A percentile compares a stretch with the other conserved stretches of the same genome.
These are phyloP conservation scores for sweet orange (Citrus sinensis) DNA, from an alignment of 345 rosid genomes.

Conservation along the genomic window DNA sequence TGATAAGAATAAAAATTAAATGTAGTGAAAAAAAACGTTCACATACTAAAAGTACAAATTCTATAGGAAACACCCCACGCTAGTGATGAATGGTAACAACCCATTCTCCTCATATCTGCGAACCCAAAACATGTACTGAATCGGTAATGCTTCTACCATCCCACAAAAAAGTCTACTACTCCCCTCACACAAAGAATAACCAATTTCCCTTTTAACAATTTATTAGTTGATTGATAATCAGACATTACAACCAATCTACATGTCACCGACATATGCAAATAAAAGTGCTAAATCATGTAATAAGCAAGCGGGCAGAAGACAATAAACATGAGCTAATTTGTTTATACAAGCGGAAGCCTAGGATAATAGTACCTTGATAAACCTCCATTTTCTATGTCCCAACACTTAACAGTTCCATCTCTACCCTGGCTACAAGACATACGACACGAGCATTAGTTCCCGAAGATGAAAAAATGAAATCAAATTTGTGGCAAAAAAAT, in stretches of 20 bases:
- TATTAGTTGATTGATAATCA: background rate
- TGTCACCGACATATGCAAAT: background rate
- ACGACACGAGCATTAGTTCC: background rate
- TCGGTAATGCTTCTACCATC: background rate
- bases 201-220: background rate
- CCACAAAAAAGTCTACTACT: background rate
- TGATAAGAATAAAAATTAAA: background rate
- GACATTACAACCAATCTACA: background rate
- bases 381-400: conserved; percentile 86
- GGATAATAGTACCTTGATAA: conserved; percentile 53
- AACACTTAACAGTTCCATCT: conserved; percentile 92
- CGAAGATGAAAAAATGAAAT: background rate
- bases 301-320: background rate
- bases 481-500: background rate
- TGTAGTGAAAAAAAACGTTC: no score
- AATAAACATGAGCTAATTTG: background rate
- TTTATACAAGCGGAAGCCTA: background rate
- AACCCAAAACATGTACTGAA: background rate
- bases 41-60: background rate
- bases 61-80: background rate
- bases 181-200: background rate
- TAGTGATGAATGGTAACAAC: background rate
- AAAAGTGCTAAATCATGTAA: no score
- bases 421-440: conserved; percentile 70
- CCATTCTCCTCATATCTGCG: background rate